Percentiles rank a stretch among this genome's conserved stretches.
These are phyloP conservation scores for Neonectria punicea DNA, from an alignment of 2,329 filamentous ascomycete species.

Conservation along the genomic window DNA sequence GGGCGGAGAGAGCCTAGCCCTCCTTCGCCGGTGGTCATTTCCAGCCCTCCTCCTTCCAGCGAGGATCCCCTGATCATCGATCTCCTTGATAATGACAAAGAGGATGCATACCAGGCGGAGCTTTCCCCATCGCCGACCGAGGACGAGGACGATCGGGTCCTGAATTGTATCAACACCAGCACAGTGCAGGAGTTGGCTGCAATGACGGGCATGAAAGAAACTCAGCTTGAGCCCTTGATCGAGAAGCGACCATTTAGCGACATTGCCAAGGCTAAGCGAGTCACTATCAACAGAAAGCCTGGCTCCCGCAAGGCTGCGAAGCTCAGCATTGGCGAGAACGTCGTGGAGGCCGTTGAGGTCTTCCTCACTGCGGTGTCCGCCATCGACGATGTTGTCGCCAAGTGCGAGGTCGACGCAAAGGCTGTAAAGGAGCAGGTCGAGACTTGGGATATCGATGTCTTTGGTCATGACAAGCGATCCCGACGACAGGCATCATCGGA, in stretches of 20 bases:
- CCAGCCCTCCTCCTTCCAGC: constrained; percentile 44
- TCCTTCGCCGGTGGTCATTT: constrained; percentile 36
- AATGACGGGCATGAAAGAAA: constrained; percentile 78
- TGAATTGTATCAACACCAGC: constrained; percentile 87
- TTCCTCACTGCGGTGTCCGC: constrained; percentile 85
- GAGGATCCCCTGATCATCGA: constrained; percentile 50
- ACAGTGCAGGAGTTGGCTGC: constrained; percentile 80
- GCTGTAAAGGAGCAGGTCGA: constrained; percentile 58
- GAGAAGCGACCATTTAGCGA: constrained; percentile 78
- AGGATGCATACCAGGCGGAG: constrained; percentile 54
- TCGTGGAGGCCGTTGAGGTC: constrained; percentile 66
- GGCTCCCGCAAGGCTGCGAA: constrained; percentile 59
- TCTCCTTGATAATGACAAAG: constrained; percentile 53
- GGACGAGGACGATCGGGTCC: constrained; percentile 60
- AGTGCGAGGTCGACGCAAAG: constrained; percentile 79
- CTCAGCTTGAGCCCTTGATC: constrained; percentile 75
- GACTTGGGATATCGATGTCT: constrained; percentile 60
- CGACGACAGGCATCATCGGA: constrained; percentile 45
- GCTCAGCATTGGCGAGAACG: constrained; percentile 62
- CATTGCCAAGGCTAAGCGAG: constrained; percentile 72
- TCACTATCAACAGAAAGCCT: constrained; percentile 65
- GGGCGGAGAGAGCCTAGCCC: constrained; percentile 44
- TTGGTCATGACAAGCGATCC: constrained; percentile 53
- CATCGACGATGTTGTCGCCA: constrained; percentile 82
- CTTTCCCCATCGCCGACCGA: constrained; percentile 42